Evolutionary conservation across 2,329 filamentous ascomycete genomes (phyloP), one percentile per base, ranked within the genome.

Genomic region (Botrytis deweyae): DNA sequence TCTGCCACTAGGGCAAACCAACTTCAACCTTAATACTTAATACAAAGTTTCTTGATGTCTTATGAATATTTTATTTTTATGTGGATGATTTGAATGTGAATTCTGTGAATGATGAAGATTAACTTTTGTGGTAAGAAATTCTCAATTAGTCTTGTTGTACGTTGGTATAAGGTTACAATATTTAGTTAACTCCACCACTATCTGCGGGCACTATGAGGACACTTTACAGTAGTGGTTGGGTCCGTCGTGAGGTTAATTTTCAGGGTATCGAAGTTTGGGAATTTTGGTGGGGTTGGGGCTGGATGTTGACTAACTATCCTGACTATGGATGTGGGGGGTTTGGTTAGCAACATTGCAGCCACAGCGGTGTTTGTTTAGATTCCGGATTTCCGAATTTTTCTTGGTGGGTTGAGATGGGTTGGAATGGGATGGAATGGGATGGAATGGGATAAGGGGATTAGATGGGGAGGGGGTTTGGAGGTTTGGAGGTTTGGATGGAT

Each of bases 1-100:
- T 81, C 80, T 81, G 81, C 81, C 80, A 80, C 76, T 82, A 81
- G 80, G 80, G 80, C 80, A 81, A 78, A 76, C 75, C 66, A 69
- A 75, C 73, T 71, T 75, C 75, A 70, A 74, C 75, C 64, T 77
- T 82, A 82, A 82, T 82, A 82, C 74, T 74, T 82, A 82, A 82
- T 82, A 80, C 55, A 80, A 80, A 80, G 70, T 76, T 75, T 78
- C 77, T 74, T 80, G 58, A 73, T 67, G 71, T 71, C 38, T 67
- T 68, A 72, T 69, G 71, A 72, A 72, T 38, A 16, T 29, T 42
- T 61, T 25, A 18, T 25, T 62, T 38, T 66, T 8, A 9, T 14
- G 16, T 66, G 16, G 20, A 36, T 52, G 4, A 12, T 25, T 46
- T 68, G 16, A 40, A 68, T 68, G 49, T 58, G 46, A 68, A 8